Conservation (phyloP, 441 rosid genomes). For the Hura crepitans region DNA sequence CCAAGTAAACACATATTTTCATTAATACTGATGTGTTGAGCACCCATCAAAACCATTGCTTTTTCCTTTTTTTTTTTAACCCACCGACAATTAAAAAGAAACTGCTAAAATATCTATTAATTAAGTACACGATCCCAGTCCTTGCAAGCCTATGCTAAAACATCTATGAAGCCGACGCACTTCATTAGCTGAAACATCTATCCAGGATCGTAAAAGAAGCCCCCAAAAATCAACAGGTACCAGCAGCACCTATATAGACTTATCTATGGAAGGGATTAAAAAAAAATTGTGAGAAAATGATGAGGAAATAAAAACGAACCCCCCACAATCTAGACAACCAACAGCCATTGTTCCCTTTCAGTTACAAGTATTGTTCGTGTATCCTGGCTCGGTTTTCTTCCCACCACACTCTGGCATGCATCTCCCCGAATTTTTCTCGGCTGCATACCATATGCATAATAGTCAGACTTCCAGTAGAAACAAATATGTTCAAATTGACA, state of each 20-base stretch:
- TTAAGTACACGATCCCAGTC: constrained; percentile 24
- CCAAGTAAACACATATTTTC: constrained; percentile 20
- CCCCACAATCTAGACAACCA: constrained; percentile 27
- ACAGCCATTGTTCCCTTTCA: constrained; percentile 6
- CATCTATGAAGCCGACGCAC: constrained; percentile 14
- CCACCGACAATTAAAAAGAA: constrained; percentile 23
- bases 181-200: constrained; percentile 6
- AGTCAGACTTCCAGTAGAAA: neutral
- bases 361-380: constrained; percentile 70
- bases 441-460: constrained; percentile 37
- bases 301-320: constrained; percentile 18
- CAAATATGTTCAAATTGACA: neutral
- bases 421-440: constrained; percentile 91
- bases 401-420: constrained; percentile 99
- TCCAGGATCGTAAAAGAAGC: constrained; percentile 16
- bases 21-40: constrained; percentile 28
- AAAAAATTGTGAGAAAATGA: neutral
- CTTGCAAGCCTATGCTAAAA: constrained; percentile 15
- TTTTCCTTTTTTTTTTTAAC: too few relatives aligned
- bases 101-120: constrained; percentile 18
- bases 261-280: constrained; percentile 23
- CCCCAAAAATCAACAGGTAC: constrained; percentile 24
- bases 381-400: constrained; percentile 94
- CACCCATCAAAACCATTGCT: constrained; percentile 34
- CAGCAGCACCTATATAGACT: constrained; percentile 34